Evolutionary conservation across 176 grass and related monocot species (phyloP), one percentile per base, ranked within the genome.

Genomic region (Oryza officinalis): DNA sequence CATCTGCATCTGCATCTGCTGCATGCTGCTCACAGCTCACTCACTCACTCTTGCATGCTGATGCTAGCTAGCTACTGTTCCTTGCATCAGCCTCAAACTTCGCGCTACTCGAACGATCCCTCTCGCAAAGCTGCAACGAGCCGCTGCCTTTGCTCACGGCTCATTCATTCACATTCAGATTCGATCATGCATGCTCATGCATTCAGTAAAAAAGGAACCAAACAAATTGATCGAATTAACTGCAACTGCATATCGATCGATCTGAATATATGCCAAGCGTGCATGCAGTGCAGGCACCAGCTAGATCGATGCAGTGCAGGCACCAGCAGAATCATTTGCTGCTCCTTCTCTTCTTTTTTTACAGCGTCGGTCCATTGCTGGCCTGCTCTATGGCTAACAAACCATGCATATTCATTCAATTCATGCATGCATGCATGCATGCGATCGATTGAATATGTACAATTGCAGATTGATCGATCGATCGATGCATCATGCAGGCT

Each of bases 31-130:
- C 50, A 52, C 15, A 57, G 50, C 50, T 57, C 50, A 49, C 46
- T 49, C 46, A 49, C 46, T 49, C 46, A 54, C 50, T 57, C 50
- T 22, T 6, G 54, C 54, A 60, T 61, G 57, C 57, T 23, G 81
- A 38, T 52, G 54, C 27, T 41, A 41, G 40, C 40, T 41, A 41
- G 9, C 9, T 17, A 87, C 88, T 87, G 80, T 79, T 79, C 75
- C 74, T 87, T 79, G 84, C 88, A 79, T 90, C 88, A 86, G 84
- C 88, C 84, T 90, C 88, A 72, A 86, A 90, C 83, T 90, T 63
- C 67, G 59, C 26, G 83, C 33, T 72, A 8, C 23, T 61, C 47
- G 13, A 49, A 15, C 13, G 10, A 15, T 45, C 43, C 14, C 57
- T 9, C 52, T 22, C 60, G 27, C 81, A 72, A 67, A 65, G 27